phyloP scores from a whole-genome alignment of 2,329 filamentous ascomycete genomes.

The Exophiala spinifera region DNA sequence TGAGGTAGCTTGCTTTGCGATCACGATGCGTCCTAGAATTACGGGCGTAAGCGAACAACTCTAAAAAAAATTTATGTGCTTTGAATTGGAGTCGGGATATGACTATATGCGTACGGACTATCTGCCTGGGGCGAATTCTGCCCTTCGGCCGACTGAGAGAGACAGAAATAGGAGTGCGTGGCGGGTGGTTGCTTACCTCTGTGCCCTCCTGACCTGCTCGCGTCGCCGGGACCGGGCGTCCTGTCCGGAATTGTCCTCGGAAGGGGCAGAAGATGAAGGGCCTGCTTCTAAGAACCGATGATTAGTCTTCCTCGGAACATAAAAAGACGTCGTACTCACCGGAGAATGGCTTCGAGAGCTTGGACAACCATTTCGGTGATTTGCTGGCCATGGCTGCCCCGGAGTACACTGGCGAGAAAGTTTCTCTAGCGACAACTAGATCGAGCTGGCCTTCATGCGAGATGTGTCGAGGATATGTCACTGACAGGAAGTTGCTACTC shows the following conservation, averaged over 20 bases:
- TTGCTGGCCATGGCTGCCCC: not conserved
- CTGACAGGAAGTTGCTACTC: not conserved
- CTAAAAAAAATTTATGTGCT: too few relatives aligned
- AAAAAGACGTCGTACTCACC: not conserved
- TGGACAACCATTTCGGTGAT: conserved; percentile 16
- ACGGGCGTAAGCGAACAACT: not conserved
- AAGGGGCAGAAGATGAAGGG: not conserved
- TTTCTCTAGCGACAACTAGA: not conserved
- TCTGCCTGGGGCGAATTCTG: too few relatives aligned
- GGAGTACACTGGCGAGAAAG: not conserved
- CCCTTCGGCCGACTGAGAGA: too few relatives aligned
- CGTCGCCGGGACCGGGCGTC: conserved; percentile 26
- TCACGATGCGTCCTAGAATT: conserved; percentile 33
- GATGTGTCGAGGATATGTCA: not conserved
- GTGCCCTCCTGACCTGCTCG: conserved; percentile 33
- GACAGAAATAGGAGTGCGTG: not conserved
- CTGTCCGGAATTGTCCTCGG: conserved; percentile 3
- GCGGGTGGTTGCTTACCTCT: conserved; percentile 26
- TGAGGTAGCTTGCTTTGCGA: conserved; percentile 34
- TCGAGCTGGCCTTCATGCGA: not conserved
- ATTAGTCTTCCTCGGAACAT: too few relatives aligned
- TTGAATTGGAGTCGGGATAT: too few relatives aligned
- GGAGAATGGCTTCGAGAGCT: conserved; percentile 2
- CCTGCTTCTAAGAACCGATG: not conserved
- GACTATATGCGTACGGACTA: too few relatives aligned